Evolutionary conservation across 208 protist species (phyloP), one percentile per base, ranked within the genome.

Genomic region (Strigomonas culicis): DNA sequence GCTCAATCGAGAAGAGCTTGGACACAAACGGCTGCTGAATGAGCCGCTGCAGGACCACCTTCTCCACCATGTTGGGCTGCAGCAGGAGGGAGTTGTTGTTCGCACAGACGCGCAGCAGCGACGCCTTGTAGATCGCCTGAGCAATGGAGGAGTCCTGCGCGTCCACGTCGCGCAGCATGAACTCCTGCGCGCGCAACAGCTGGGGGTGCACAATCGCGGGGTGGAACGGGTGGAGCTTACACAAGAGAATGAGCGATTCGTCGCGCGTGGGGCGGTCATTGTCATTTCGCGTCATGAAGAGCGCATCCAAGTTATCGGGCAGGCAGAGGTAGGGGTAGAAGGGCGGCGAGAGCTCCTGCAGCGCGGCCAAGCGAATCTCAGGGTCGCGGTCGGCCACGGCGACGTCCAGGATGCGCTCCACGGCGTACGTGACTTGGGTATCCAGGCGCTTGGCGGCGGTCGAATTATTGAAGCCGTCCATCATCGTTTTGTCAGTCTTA

Each of bases 201-300:
- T 91, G 81, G 28, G 86, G 77, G 21, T 86, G 72, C 10, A 96
- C 79, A 51, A 81, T 83, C 24, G 66, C 80, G 0, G 86, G 84
- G 66, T 87, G 72, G 59, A 77, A 91, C 0, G 76, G 77, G 22
- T 84, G 80, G 25, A 96, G 67, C n/a, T 82, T 77, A 60, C 87
- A 96, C 11, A 96, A 75, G 30, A 96, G 68, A n/a, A 77, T 55
- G 36, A 96, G 65, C 7, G 87, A 57, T 52, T 82, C 68, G 49
- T 90, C 79, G 21, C 81, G 79, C 15, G 72, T 75, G 19, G 41
- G 52, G n/a, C 70, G 73, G 59, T 78, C 79, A 30, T 70, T 82
- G 70, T 96, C 90, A 57, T 93, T 93, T 24, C 79, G 72, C 10
- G 83, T 74, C 81, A 96, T 92, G 58, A 90, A 91, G 39, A 96